Evolutionary conservation across 768 basidiomycete species (phyloP).

Genomic region (Holtermannia corniformis): DNA sequence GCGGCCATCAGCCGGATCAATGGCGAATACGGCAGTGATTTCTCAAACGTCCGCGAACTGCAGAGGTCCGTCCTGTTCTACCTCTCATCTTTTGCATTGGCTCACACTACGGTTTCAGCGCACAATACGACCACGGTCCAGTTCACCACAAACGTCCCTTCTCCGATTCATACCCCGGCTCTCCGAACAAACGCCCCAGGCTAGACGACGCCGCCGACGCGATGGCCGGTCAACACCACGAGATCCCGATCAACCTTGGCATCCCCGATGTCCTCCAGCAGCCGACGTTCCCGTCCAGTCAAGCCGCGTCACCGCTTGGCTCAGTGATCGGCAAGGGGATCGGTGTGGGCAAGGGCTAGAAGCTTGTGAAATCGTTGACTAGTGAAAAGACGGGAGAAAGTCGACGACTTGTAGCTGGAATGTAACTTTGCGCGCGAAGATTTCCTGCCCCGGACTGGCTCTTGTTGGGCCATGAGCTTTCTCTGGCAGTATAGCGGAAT

Average conservation of each 20-base stretch:
- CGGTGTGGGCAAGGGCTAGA: neutral
- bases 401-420: neutral
- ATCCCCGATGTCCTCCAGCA: neutral
- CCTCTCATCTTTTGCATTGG: neutral
- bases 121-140: neutral
- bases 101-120: neutral
- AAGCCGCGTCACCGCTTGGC: too few species aligned
- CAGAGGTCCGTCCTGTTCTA: neutral
- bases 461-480: too few species aligned
- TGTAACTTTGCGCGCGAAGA: too few species aligned
- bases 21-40: neutral
- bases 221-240: neutral
- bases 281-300: neutral
- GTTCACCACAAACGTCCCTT: neutral
- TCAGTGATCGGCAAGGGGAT: neutral
- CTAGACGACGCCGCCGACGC: neutral
- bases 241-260: neutral
- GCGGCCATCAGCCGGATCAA: neutral
- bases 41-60: neutral
- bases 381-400: slow-evolving; percentile 13
- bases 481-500: too few species aligned
- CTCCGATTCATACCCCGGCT: neutral
- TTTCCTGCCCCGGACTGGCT: too few species aligned
- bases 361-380: neutral
- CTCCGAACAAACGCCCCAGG: neutral